Percentiles rank a stretch among this genome's conserved stretches.
Conservation (phyloP, 208 protist species). For the Leishmania tropica region DNA sequence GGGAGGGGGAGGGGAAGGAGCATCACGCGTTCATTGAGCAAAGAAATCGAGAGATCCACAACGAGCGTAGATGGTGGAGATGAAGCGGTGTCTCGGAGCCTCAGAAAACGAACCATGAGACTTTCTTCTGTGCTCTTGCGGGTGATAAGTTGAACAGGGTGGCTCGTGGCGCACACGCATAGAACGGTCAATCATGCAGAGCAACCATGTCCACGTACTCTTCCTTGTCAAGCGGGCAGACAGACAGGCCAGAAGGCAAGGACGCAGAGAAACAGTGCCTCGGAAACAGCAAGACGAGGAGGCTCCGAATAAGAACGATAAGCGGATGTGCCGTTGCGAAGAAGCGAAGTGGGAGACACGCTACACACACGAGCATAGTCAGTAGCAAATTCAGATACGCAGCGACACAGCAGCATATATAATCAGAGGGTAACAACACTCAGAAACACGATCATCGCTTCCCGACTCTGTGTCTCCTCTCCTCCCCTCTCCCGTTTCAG, state of each 20-base stretch:
- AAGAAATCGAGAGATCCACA: background rate
- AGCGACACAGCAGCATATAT: background rate
- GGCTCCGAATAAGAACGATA: background rate
- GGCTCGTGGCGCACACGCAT: background rate
- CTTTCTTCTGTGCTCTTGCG: background rate
- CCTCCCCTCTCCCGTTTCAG: background rate
- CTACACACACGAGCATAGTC: background rate
- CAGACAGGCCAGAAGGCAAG: background rate
- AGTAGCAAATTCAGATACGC: background rate
- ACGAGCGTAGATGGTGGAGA: background rate
- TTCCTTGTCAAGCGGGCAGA: background rate
- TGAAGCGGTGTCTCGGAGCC: background rate
- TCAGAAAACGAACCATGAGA: background rate
- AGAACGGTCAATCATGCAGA: background rate
- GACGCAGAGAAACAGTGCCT: background rate
- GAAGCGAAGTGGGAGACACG: background rate
- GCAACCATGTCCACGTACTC: background rate
- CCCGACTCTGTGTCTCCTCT: background rate
- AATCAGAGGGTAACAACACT: background rate
- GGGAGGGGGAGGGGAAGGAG: background rate
- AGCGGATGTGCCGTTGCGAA: too few relatives aligned
- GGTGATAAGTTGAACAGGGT: background rate
- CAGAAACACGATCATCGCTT: background rate
- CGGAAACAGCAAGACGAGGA: slow-evolving; percentile 11
- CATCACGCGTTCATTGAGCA: background rate